Base-by-base conservation (phyloP, 176 grass and related monocot genomes). In the Hordeum marinum region DNA sequence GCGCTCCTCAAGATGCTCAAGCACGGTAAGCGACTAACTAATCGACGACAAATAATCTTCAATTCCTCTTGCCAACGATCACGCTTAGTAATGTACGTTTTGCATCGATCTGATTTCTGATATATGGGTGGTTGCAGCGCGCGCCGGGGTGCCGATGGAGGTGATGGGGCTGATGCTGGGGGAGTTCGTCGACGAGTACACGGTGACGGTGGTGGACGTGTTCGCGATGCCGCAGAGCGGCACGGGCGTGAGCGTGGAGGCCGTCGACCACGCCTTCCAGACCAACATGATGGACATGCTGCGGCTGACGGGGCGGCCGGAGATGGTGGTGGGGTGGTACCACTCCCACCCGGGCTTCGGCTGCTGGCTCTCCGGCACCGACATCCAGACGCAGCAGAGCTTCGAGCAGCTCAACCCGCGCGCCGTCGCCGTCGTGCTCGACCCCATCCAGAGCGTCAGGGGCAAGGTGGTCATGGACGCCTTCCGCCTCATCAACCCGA, bases 271-370 rank as follows among this genome's bases (percentile, higher is more conserved):
- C 71, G 93, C 91, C 21, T 98, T 98, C 78, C 96, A 98, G 86
- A 98, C 93, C 23, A 94, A 94, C 88, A 98, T 95, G 96, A 90
- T 98, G 9, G 96, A 95, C 82, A 98, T 98, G 96, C 96, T 98
- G 81, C 93, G 95, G 75, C 91, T 95, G 85, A 95, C 93, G 3
- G 96, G 93, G 72, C 93, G 96, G 93, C 67, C 67, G 36, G 67
- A 70, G 67, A 70, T 70, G 67, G 67, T 70, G 20, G 67, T 70
- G 10, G 36, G 67, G 4, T 69, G 67, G 67, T 69, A 69, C 67
- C 35, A 69, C 35, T 69, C 67, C 32, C 67, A 69, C 67, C 67
- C 67, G 9, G 67, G 92, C 23, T 94, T 94, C 70, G 92, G 92
- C 75, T 91, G 92, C 73, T 94, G 92, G 92, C 89, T 94, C 61